phyloP scores from a whole-genome alignment of 2,329 filamentous ascomycete genomes.

The Macrophomina pseudophaseolina region DNA sequence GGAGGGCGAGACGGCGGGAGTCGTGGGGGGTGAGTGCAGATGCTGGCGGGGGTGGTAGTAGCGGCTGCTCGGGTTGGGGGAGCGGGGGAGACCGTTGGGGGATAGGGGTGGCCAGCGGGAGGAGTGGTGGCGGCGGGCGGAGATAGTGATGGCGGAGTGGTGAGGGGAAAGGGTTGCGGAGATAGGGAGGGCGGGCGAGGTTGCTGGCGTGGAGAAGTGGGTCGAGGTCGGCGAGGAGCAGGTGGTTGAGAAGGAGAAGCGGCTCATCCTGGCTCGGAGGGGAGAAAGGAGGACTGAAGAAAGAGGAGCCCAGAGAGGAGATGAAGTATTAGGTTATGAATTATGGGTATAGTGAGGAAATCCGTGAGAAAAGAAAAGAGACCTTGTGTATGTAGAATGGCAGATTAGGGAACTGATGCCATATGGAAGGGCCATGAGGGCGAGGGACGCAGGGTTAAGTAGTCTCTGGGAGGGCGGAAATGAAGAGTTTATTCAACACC shows the following conservation, averaged over 20 bases:
- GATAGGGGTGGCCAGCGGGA: constrained; percentile 4
- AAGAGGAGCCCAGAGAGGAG: neutral
- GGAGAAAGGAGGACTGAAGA: neutral
- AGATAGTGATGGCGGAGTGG: neutral
- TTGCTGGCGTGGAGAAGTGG: neutral
- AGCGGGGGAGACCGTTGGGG: constrained; percentile 9
- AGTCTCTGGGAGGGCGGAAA: neutral
- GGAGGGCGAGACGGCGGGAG: neutral
- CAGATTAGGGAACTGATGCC: neutral
- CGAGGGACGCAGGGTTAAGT: neutral
- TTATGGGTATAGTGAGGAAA: neutral
- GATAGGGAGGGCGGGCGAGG: neutral
- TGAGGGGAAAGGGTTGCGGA: neutral
- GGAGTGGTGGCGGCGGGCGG: neutral
- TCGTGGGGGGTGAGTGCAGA: neutral
- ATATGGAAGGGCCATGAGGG: neutral
- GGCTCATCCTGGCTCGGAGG: neutral
- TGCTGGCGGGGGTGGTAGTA: neutral
- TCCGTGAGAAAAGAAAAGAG: neutral
- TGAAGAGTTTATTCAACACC: neutral
- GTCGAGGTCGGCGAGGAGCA: constrained; percentile 4
- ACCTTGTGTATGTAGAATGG: neutral
- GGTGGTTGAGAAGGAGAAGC: constrained; percentile 4
- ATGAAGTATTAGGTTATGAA: neutral
- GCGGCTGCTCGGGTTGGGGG: neutral